Evolutionary conservation across 2,329 filamentous ascomycete genomes (phyloP), one percentile per base, ranked within the genome.

Genomic region (Elsinoe australis): DNA sequence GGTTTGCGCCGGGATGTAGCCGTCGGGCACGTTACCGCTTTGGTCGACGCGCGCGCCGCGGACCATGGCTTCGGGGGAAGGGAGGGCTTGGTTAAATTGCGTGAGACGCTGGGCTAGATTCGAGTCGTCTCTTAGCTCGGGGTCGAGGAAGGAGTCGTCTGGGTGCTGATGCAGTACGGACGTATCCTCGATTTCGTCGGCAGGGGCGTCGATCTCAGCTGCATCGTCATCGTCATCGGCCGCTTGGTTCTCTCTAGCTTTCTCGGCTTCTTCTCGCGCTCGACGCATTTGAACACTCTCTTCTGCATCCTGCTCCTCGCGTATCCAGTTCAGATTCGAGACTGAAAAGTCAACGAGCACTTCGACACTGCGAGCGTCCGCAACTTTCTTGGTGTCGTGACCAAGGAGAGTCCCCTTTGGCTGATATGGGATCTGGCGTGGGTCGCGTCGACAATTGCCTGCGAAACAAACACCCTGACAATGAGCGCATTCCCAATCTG

Each of bases 321-420:
- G 76, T 39, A 96, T 69, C 87, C 88, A 95, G 33, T 76, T 78
- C 19, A 94, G 71, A 62, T 98, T 98, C 47, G 94, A 90, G 32
- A 86, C 74, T 19, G 85, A 81, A 64, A 95, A 95, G 61, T 96
- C 88, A 6, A 96, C 87, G 17, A 96, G 74, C 18, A 81, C 83
- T 64, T 96, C 90, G 4, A 95, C 80, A 59, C 89, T 95, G 52
- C 92, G 81, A 45, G 86, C 83, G 65, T 98, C 92, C 2, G 92
- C 90, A 41, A 96, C 82, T 26, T 85, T 83, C 47, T 81, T 85
- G 0, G 92, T 98, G 56, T 96, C 88, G 58, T 95, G 88, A 0
- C 92, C 92, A 2, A 96, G 76, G 1, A 90, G 72, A 0, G 88
- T 95, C 50, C 84, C 87, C 58, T 87, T 92, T 0, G 92, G 92